A percentile compares a stretch with the other conserved stretches of the same genome.
These are phyloP conservation scores for Euphorbia tirucalli DNA, from an alignment of 345 rosid species.

Conservation along the genomic window DNA sequence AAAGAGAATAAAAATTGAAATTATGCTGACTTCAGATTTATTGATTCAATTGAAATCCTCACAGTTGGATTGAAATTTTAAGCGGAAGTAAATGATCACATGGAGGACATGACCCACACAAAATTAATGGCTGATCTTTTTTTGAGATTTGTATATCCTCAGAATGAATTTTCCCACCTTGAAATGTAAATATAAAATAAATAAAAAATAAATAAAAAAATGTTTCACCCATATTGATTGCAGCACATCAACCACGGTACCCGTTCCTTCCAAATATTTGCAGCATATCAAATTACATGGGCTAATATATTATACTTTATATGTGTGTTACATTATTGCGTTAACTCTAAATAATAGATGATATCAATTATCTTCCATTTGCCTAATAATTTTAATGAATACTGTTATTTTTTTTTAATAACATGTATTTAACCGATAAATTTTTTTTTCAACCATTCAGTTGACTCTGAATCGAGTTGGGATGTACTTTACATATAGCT, in stretches of 20 bases:
- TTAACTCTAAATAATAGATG: no score
- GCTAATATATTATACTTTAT: no score
- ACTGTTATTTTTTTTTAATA: no score
- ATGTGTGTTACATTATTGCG: no score
- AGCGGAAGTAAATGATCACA: conserved; percentile 23
- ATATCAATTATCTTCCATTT: no score
- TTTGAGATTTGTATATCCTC: neutral
- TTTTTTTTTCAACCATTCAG: no score
- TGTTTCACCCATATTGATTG: conserved; percentile 25
- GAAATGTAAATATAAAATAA: conserved; percentile 20
- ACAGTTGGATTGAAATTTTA: neutral
- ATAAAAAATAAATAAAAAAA: neutral
- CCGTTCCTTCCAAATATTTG: conserved; percentile 22
- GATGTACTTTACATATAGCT: no score
- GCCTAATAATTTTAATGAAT: no score
- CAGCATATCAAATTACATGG: no score
- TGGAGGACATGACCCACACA: conserved; percentile 30
- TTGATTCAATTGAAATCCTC: neutral
- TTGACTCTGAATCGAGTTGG: no score
- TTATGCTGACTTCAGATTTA: neutral
- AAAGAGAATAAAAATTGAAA: neutral
- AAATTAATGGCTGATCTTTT: neutral
- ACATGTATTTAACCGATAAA: no score
- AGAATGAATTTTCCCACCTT: neutral
- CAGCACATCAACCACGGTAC: conserved; percentile 18